Conservation (phyloP, 176 grass and related monocot genomes). For the Oryza longistaminata region DNA sequence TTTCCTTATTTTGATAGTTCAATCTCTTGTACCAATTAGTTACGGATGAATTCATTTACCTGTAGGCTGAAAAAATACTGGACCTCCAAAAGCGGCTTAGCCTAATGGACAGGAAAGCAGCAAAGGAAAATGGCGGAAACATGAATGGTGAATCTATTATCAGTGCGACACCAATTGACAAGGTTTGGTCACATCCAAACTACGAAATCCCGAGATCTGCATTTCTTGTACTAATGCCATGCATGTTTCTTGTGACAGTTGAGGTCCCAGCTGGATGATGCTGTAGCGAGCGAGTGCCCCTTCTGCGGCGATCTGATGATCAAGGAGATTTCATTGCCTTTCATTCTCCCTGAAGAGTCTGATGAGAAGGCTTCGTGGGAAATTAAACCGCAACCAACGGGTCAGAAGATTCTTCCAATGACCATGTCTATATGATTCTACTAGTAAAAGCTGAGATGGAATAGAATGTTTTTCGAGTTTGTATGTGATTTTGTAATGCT, state of each 20-base stretch:
- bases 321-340: conserved; percentile 81
- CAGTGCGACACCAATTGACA: conserved; percentile 60
- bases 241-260: conserved; percentile 46
- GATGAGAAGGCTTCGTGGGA: conserved; percentile 84
- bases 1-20: background rate
- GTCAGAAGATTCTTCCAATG: conserved; percentile 85
- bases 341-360: conserved; percentile 66
- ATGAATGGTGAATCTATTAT: conserved; percentile 54
- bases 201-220: background rate
- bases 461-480: background rate
- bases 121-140: conserved; percentile 49
- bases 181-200: conserved; percentile 52
- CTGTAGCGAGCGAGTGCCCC: conserved; percentile 84
- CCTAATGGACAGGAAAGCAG: conserved; percentile 62
- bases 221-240: conserved; percentile 14
- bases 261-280: conserved; percentile 84
- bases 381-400: conserved; percentile 59
- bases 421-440: conserved; percentile 64
- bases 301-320: conserved; percentile 98
- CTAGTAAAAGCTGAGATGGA: background rate
- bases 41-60: conserved; percentile 13
- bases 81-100: conserved; percentile 86
- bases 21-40: background rate
- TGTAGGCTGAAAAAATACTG: conserved; percentile 86
- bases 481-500: background rate